Conservation (phyloP, 2,329 filamentous ascomycete species). For the Xylariaceae sp. region DNA sequence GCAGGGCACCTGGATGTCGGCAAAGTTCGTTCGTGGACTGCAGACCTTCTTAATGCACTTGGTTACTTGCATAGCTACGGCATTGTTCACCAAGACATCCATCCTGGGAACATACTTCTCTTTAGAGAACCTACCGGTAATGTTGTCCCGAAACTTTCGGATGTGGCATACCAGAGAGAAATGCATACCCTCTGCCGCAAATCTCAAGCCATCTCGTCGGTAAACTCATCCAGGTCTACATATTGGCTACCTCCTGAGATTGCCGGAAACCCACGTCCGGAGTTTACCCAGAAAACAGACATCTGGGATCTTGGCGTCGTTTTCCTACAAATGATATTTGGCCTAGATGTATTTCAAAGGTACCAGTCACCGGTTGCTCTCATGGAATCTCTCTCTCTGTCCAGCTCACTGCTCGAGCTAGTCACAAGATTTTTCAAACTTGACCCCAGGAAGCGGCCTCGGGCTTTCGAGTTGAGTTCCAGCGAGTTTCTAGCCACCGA, state of each 20-base stretch:
- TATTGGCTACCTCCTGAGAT: conserved; percentile 86
- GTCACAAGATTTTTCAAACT: conserved; percentile 82
- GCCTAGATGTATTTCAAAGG: conserved; percentile 72
- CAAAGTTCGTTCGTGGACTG: conserved; percentile 86
- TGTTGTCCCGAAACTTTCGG: conserved; percentile 73
- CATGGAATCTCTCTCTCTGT: conserved; percentile 71
- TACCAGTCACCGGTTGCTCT: conserved; percentile 79
- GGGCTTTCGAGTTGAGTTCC: conserved; percentile 73
- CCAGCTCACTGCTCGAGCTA: conserved; percentile 76
- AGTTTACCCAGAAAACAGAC: conserved; percentile 79
- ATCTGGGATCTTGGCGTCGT: conserved; percentile 94
- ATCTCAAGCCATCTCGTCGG: conserved; percentile 54
- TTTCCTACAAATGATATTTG: conserved; percentile 92
- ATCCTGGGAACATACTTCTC: conserved; percentile 77
- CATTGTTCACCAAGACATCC: conserved; percentile 81
- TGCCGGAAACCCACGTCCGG: conserved; percentile 60
- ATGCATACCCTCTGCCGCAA: conserved; percentile 63
- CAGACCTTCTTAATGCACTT: conserved; percentile 85
- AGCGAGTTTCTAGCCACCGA: conserved; percentile 69
- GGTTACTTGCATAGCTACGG: conserved; percentile 86
- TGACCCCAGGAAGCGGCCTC: conserved; percentile 81
- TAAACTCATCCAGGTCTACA: conserved; percentile 69
- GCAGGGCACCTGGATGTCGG: conserved; percentile 73
- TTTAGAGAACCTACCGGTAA: conserved; percentile 70
- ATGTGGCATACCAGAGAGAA: conserved; percentile 71